A percentile compares a stretch with the other conserved stretches of the same genome.
Evolutionary conservation across 2,329 filamentous ascomycete genomes (phyloP).

Genomic region (Claviceps sorghi): DNA sequence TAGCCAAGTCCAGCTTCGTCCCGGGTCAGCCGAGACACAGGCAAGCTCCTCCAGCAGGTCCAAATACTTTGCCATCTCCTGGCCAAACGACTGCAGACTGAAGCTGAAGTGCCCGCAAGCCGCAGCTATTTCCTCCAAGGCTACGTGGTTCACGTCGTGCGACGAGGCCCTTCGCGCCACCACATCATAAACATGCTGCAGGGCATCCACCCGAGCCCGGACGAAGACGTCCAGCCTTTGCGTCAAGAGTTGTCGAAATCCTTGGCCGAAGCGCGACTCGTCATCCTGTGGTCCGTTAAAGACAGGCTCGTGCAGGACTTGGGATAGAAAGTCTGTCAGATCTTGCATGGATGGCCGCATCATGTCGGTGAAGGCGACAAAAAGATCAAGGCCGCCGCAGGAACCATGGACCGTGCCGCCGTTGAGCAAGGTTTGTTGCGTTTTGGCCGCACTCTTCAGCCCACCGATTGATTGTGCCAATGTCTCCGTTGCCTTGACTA

Average conservation of each 20-base stretch:
- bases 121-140: conserved; percentile 83
- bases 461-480: conserved; percentile 77
- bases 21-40: conserved; percentile 44
- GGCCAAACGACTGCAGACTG: conserved; percentile 70
- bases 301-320: conserved; percentile 68
- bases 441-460: conserved; percentile 68
- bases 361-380: conserved; percentile 71
- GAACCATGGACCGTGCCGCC: background rate
- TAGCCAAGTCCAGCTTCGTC: conserved; percentile 62
- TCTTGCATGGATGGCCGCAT: conserved; percentile 84
- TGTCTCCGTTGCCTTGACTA: conserved; percentile 68
- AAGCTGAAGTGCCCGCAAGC: conserved; percentile 89
- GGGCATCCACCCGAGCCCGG: conserved; percentile 52
- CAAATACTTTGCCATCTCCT: conserved; percentile 68
- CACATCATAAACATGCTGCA: conserved; percentile 60
- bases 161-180: conserved; percentile 48
- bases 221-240: conserved; percentile 64
- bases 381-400: conserved; percentile 51
- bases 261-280: conserved; percentile 49
- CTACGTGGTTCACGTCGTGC: conserved; percentile 61
- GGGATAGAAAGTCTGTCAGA: conserved; percentile 66
- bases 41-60: conserved; percentile 70
- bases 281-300: conserved; percentile 31
- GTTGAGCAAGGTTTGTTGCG: conserved; percentile 67
- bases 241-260: conserved; percentile 59